Evolutionary conservation across 2,329 filamentous ascomycete species (phyloP).

Genomic region (Fusarium irregulare): DNA sequence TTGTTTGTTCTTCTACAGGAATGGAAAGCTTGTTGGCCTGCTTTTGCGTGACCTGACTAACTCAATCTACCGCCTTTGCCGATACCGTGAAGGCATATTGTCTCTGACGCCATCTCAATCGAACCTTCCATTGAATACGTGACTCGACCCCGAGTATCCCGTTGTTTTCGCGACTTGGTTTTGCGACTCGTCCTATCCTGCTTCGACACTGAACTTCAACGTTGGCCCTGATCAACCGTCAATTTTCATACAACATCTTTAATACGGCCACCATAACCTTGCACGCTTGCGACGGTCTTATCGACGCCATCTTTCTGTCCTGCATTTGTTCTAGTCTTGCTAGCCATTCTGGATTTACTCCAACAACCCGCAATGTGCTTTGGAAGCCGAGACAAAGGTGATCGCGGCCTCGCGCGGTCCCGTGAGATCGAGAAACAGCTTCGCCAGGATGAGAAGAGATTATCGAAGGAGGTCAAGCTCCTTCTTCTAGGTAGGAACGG

Average conservation of each 20-base stretch:
- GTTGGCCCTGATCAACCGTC: constrained; percentile 1
- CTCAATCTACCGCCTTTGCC: background rate
- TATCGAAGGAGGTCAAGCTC: constrained; percentile 91
- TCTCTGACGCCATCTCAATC: background rate
- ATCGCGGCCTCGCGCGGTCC: constrained; percentile 65
- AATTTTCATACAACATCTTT: background rate
- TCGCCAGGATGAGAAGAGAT: constrained; percentile 86
- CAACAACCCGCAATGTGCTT: constrained; percentile 68
- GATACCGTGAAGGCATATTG: constrained; percentile 5
- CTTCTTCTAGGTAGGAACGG: constrained; percentile 78
- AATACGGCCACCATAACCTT: constrained; percentile 5
- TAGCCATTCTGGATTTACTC: constrained; percentile 1
- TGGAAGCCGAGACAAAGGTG: constrained; percentile 64
- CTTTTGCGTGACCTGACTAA: constrained; percentile 7
- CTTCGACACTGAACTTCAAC: background rate
- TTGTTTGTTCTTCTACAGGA: constrained; percentile 8
- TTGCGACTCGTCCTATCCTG: constrained; percentile 2
- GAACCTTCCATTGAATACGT: background rate
- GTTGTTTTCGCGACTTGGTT: constrained; percentile 16
- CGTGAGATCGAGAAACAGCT: constrained; percentile 88
- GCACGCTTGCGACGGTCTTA: constrained; percentile 1
- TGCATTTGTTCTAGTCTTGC: background rate
- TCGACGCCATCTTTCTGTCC: constrained; percentile 9
- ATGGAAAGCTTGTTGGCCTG: constrained; percentile 14
- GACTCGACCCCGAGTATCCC: constrained; percentile 8